A percentile compares a stretch with the other conserved stretches of the same genome.
Conservation (phyloP, 257 asterid genomes). For the Petrea volubilis region DNA sequence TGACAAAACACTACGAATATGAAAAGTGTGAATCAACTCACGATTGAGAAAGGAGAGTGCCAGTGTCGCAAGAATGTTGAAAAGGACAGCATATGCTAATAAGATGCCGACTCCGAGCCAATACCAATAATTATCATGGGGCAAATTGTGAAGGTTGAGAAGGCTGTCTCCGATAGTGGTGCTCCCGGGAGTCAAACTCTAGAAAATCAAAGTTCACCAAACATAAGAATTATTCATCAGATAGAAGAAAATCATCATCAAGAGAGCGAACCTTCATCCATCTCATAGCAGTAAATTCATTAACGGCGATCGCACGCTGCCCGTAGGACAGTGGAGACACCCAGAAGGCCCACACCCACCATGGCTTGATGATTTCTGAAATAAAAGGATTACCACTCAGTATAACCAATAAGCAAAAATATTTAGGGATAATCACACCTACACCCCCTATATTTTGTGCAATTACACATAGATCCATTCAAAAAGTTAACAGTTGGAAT, state of each 20-base stretch:
- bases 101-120: slow-evolving; percentile 80
- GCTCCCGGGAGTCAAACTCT: slow-evolving; percentile 50
- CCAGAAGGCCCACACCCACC: slow-evolving; percentile 98
- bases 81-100: slow-evolving; percentile 61
- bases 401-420: neutral
- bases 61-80: slow-evolving; percentile 57
- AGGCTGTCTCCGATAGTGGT: slow-evolving; percentile 49
- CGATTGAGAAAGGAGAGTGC: slow-evolving; percentile 76
- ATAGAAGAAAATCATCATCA: neutral
- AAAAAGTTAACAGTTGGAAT: no score
- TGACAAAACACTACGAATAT: neutral
- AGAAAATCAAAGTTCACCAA: slow-evolving; percentile 30
- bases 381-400: slow-evolving; percentile 16
- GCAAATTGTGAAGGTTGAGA: slow-evolving; percentile 65
- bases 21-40: slow-evolving; percentile 37
- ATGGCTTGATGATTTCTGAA: slow-evolving; percentile 82
- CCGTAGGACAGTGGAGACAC: slow-evolving; percentile 81
- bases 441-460: no score
- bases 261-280: slow-evolving; percentile 66
- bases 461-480: no score
- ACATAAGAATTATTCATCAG: neutral
- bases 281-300: slow-evolving; percentile 78
- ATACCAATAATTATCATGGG: slow-evolving; percentile 61
- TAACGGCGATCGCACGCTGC: slow-evolving; percentile 80
- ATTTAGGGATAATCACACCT: no score